phyloP scores from a whole-genome alignment of 345 rosid genomes.

The Gossypium raimondii region DNA sequence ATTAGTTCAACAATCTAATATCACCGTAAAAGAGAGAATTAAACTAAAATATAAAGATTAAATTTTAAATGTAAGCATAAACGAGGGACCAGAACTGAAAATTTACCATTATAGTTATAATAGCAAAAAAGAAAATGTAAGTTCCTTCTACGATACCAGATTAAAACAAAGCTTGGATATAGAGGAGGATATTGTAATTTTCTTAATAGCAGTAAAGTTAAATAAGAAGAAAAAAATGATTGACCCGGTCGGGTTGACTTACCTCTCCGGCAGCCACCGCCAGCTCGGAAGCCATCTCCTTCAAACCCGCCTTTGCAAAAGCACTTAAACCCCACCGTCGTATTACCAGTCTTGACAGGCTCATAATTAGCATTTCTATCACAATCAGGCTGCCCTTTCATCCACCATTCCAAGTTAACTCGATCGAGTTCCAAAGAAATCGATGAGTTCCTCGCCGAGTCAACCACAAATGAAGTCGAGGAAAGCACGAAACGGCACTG shows the following conservation, averaged over 20 bases:
- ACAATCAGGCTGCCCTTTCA: slow-evolving; percentile 39
- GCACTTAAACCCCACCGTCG: slow-evolving; percentile 43
- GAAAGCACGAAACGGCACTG: slow-evolving; percentile 45
- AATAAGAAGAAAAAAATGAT: background rate
- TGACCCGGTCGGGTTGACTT: slow-evolving; percentile 33
- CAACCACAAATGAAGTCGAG: slow-evolving; percentile 40
- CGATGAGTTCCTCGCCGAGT: slow-evolving; percentile 4
- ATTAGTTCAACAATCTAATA: too few species aligned
- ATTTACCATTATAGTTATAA: too few species aligned
- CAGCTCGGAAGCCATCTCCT: slow-evolving; percentile 56
- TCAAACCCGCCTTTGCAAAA: slow-evolving; percentile 38
- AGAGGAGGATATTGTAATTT: too few species aligned
- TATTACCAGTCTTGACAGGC: background rate
- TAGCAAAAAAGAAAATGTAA: too few species aligned
- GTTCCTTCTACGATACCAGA: too few species aligned
- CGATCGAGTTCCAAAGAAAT: slow-evolving; percentile 45
- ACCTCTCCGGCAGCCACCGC: slow-evolving; percentile 63
- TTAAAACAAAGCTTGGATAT: too few species aligned
- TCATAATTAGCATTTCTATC: slow-evolving; percentile 26
- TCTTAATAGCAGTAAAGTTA: background rate
- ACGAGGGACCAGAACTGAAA: too few species aligned
- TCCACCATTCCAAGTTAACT: slow-evolving; percentile 70
- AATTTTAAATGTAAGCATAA: too few species aligned
- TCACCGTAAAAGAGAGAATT: too few species aligned
- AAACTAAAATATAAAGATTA: too few species aligned